These are phyloP conservation scores for Septoria petroselini DNA, from an alignment of 2,329 filamentous ascomycete species.

Conservation along the genomic window DNA sequence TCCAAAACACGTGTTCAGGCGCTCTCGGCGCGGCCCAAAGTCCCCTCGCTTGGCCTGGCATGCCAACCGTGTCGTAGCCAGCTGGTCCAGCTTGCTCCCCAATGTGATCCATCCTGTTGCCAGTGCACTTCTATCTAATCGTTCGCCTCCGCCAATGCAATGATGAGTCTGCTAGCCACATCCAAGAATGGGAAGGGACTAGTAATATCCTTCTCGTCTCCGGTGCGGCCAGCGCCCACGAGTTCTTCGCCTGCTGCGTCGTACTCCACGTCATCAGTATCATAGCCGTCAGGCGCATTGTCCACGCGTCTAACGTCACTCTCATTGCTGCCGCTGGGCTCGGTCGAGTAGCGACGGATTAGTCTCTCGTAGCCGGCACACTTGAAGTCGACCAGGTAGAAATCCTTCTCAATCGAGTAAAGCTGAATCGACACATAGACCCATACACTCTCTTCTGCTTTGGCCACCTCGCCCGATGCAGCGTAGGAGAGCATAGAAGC, in stretches of 20 bases:
- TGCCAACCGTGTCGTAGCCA: constrained; percentile 5
- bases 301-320: constrained; percentile 26
- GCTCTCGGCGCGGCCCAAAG: too few species aligned
- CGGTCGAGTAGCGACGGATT: constrained; percentile 46
- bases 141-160: constrained; percentile 77
- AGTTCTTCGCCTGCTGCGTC: constrained; percentile 42
- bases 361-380: constrained; percentile 96
- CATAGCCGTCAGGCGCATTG: constrained; percentile 22
- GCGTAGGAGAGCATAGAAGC: constrained; percentile 19
- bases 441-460: constrained; percentile 68
- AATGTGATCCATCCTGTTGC: constrained; percentile 12
- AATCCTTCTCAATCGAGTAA: constrained; percentile 86
- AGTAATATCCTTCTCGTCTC: constrained; percentile 89
- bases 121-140: constrained; percentile 45
- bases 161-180: constrained; percentile 85
- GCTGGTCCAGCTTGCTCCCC: constrained; percentile 1
- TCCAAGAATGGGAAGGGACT: constrained; percentile 95
- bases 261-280: constrained; percentile 31
- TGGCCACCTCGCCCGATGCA: constrained; percentile 23
- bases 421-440: constrained; percentile 96
- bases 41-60: neutral
- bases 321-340: constrained; percentile 34
- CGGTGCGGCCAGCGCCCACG: constrained; percentile 49
- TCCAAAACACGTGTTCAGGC: too few species aligned
- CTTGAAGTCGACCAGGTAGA: constrained; percentile 97